Conservation (phyloP, 306 rosid species). For the Trifolium pratense region DNA sequence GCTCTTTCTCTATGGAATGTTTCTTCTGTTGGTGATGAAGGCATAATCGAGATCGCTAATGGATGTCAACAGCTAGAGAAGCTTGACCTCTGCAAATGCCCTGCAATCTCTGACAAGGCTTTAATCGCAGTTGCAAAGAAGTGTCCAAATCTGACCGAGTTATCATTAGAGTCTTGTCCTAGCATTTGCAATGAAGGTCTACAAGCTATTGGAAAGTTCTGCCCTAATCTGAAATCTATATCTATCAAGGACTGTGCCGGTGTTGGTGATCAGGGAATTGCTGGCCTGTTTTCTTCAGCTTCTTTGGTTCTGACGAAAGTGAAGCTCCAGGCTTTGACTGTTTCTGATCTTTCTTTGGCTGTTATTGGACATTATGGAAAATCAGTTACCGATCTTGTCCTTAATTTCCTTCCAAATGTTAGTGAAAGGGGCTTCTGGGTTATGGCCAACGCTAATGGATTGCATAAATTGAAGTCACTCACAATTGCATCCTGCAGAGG, state of each 20-base stretch:
- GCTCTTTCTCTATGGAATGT: constrained; percentile 76
- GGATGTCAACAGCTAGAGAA: constrained; percentile 80
- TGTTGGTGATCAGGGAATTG: constrained; percentile 85
- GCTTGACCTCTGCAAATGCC: constrained; percentile 86
- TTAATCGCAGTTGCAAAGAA: constrained; percentile 70
- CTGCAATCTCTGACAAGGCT: constrained; percentile 71
- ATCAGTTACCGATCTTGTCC: constrained; percentile 76
- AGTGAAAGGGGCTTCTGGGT: constrained; percentile 95
- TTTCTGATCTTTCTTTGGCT: constrained; percentile 86
- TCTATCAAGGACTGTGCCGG: constrained; percentile 69
- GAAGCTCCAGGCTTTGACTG: constrained; percentile 79
- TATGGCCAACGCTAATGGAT: constrained; percentile 86
- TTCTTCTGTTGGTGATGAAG: constrained; percentile 74
- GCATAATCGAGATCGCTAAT: constrained; percentile 77
- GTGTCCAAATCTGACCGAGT: constrained; percentile 74
- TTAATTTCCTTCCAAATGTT: constrained; percentile 65
- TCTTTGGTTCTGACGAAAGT: constrained; percentile 66
- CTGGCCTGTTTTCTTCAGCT: constrained; percentile 65
- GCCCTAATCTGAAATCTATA: constrained; percentile 69
- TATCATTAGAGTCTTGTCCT: constrained; percentile 76
- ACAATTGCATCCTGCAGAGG: constrained; percentile 83
- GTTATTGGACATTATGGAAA: constrained; percentile 91
- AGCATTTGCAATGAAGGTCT: constrained; percentile 78
- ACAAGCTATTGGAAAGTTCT: constrained; percentile 73
- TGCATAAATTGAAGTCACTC: constrained; percentile 82